Conservation (phyloP, 73 alveolate genomes). For the Breviolum minutum region DNA sequence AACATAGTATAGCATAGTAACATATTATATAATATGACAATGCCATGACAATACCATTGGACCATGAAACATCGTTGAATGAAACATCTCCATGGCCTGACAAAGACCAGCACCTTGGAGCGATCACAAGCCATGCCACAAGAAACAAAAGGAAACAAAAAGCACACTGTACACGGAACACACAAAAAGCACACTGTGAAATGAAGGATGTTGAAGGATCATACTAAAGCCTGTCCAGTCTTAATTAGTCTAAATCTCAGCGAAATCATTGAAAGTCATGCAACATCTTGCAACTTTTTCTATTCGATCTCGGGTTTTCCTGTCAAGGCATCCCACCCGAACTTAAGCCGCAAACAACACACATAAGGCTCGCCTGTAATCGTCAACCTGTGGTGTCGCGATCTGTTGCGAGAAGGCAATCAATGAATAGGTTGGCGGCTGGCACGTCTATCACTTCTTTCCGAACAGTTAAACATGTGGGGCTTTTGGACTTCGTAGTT, state of each 20-base stretch:
- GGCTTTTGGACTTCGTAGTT: too few relatives aligned
- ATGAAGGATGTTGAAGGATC: too few relatives aligned
- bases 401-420: too few relatives aligned
- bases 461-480: background rate
- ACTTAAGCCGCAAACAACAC: conserved; percentile 15
- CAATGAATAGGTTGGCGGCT: background rate
- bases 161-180: too few relatives aligned
- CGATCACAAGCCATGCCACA: background rate
- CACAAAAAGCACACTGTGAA: too few relatives aligned
- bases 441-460: background rate
- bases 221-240: background rate
- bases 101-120: conserved; percentile 45
- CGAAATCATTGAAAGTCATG: too few relatives aligned
- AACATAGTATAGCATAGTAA: too few relatives aligned
- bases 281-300: too few relatives aligned
- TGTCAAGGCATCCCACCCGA: too few relatives aligned
- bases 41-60: background rate
- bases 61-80: background rate
- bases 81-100: background rate
- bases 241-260: background rate
- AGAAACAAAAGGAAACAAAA: background rate
- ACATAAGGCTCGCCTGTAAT: conserved; percentile 78
- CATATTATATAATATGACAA: too few relatives aligned
- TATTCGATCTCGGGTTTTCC: too few relatives aligned
- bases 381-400: background rate